Evolutionary conservation across 768 basidiomycete genomes (phyloP).

Genomic region (Leccinum rimulosum): DNA sequence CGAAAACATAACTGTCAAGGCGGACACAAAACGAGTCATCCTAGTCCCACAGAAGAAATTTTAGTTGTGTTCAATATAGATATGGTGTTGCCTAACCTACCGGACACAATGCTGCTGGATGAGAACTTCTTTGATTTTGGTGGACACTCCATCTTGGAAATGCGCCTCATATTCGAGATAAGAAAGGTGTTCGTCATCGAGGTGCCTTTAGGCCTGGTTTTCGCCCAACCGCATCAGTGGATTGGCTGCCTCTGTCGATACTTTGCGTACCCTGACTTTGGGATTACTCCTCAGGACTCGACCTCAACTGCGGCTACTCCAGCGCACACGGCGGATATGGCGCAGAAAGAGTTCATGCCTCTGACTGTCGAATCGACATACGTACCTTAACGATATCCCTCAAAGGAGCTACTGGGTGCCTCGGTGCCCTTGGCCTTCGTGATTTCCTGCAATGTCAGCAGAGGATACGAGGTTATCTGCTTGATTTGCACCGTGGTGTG

Average conservation of each 20-base stretch:
- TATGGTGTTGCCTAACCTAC: constrained; percentile 72
- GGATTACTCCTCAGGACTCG: constrained; percentile 46
- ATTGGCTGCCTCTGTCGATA: constrained; percentile 74
- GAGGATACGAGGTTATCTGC: constrained; percentile 77
- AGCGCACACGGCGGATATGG: constrained; percentile 8
- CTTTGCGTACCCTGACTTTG: constrained; percentile 74
- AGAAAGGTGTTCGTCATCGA: constrained; percentile 89
- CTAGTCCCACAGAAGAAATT: constrained; percentile 67
- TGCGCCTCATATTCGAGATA: constrained; percentile 94
- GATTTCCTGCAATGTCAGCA: constrained; percentile 66
- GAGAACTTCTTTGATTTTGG: constrained; percentile 99
- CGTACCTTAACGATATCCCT: constrained; percentile 79
- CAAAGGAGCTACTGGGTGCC: constrained; percentile 95
- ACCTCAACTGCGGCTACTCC: constrained; percentile 17
- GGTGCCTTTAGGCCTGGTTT: constrained; percentile 88
- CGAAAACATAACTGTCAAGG: constrained; percentile 36
- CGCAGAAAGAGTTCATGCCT: constrained; percentile 19
- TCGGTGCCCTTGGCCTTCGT: constrained; percentile 87
- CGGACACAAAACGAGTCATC: constrained; percentile 36
- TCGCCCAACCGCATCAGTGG: constrained; percentile 78
- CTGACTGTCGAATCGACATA: constrained; percentile 46
- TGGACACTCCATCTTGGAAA: constrained; percentile 97
- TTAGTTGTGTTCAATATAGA: constrained; percentile 69
- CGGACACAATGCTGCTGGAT: constrained; percentile 75
- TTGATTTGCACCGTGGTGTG: constrained; percentile 85